These are phyloP conservation scores for Arthrobotrys sinensis DNA, from an alignment of 2,329 filamentous ascomycete species.

Conservation along the genomic window DNA sequence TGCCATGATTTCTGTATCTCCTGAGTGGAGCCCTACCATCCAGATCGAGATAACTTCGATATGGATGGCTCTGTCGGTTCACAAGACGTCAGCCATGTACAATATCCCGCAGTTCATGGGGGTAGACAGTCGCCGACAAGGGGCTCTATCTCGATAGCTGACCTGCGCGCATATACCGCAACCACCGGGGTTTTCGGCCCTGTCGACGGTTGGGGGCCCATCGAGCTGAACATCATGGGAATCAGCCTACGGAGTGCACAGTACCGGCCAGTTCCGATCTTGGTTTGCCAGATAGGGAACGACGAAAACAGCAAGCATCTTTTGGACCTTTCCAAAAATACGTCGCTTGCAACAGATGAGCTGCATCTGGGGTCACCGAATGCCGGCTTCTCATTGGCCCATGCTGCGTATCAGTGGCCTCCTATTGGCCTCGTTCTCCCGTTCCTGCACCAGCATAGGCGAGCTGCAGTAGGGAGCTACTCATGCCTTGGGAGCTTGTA, in stretches of 20 bases:
- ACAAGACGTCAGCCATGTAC: neutral
- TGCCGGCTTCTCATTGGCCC: conserved; percentile 35
- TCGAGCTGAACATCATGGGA: conserved; percentile 19
- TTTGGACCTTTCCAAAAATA: conserved; percentile 31
- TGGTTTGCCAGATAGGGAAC: conserved; percentile 11
- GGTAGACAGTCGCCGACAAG: neutral
- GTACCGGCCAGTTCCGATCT: conserved; percentile 27
- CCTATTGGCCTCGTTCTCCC: conserved; percentile 32
- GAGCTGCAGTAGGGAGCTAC: conserved; percentile 23
- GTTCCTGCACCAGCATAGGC: conserved; percentile 45
- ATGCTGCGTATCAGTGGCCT: conserved; percentile 37
- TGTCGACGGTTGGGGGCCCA: neutral
- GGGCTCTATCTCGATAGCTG: conserved; percentile 26
- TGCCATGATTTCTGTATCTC: conserved; percentile 3
- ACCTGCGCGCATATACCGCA: conserved; percentile 15
- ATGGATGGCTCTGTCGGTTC: neutral
- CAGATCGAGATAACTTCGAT: conserved; percentile 24
- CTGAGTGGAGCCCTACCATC: conserved; percentile 18
- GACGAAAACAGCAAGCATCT: conserved; percentile 6
- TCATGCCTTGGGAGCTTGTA: conserved; percentile 5
- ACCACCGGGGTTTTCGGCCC: conserved; percentile 21
- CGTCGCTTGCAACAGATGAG: conserved; percentile 54
- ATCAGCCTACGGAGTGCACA: neutral
- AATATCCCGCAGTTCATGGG: conserved; percentile 9
- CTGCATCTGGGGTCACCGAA: conserved; percentile 38